Base-by-base conservation (phyloP, 257 asterid genomes). In the Solanum pennellii region DNA sequence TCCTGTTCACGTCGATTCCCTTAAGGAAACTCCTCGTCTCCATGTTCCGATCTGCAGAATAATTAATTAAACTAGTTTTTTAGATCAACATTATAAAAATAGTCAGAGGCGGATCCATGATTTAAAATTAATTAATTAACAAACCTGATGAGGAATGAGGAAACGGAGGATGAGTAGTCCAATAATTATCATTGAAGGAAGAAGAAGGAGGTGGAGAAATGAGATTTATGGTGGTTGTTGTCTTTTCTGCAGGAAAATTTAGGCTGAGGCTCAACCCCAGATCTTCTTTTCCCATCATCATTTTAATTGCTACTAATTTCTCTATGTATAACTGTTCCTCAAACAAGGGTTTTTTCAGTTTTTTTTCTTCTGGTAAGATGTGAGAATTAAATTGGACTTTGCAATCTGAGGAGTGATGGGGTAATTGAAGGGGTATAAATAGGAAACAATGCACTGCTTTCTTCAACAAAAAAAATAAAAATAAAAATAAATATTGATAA, bases 1-100 rank as follows among this genome's bases (percentile, higher is more conserved):
- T 68, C 87, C 95, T 87, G 88, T 95, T 95, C 68, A 95, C 98
- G 91, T 95, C 98, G 62, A 95, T 95, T 35, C 95, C 98, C 87
- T 93, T 94, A 20, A 92, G 84, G 7, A 93, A 92, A 47, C 94
- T 84, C 87, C 89, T 91, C 77, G 95, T 92, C 45, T 94, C 97
- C 68, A 33, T 47, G 44, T 65, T 90, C 83, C 91, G 91, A 91
- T 92, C 95, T 92, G 92, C 88, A 92, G 71, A 56, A 56, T 18
- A 56, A 16, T 6, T 18, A 56, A 16, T 6, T 56, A 9, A 10
- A 56, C 65, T 56, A 23, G 3, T 56, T 56, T 56, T 56, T 56
- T 56, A 56, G n/a, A 56, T 56, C 65, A 56, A 56, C 21, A 56
- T 18, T 18, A 56, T 56, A 56, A 56, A 52, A 52, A 23, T 49